Conservation (phyloP, 2,329 filamentous ascomycete genomes). For the Diaporthe sp. region DNA sequence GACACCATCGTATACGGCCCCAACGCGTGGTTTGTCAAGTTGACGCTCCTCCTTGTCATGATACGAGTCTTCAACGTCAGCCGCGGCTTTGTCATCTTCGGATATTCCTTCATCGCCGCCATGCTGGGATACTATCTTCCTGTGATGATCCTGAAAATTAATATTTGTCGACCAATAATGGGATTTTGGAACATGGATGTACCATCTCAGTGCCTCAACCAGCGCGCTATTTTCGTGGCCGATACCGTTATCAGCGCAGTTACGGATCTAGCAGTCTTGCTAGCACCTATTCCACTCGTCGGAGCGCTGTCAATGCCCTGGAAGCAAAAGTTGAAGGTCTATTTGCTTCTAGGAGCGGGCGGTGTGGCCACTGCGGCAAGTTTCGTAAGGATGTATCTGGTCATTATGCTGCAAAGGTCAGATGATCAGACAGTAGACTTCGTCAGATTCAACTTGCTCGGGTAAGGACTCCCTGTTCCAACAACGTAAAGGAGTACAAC, state of each 20-base stretch:
- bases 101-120: slow-evolving; percentile 31
- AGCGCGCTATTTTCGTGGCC: slow-evolving; percentile 33
- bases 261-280: slow-evolving; percentile 19
- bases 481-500: not conserved
- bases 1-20: slow-evolving; percentile 34
- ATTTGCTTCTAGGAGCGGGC: slow-evolving; percentile 22
- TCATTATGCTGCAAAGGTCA: slow-evolving; percentile 29
- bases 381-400: slow-evolving; percentile 36
- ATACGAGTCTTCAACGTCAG: slow-evolving; percentile 30
- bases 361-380: slow-evolving; percentile 31
- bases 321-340: slow-evolving; percentile 23
- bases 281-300: slow-evolving; percentile 31
- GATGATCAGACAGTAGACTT: slow-evolving; percentile 36
- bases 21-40: slow-evolving; percentile 34
- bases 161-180: slow-evolving; percentile 29
- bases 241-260: slow-evolving; percentile 33
- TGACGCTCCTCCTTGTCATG: slow-evolving; percentile 30
- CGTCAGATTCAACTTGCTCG: slow-evolving; percentile 35
- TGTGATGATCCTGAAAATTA: slow-evolving; percentile 32
- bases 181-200: slow-evolving; percentile 26
- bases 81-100: slow-evolving; percentile 4
- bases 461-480: not conserved
- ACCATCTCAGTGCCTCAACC: slow-evolving; percentile 17
- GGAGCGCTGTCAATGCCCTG: slow-evolving; percentile 3
- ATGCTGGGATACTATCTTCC: slow-evolving; percentile 32